These are phyloP conservation scores for Umbelopsis sp. DNA, from an alignment of 192 early-diverging fungal genomes.

Conservation along the genomic window DNA sequence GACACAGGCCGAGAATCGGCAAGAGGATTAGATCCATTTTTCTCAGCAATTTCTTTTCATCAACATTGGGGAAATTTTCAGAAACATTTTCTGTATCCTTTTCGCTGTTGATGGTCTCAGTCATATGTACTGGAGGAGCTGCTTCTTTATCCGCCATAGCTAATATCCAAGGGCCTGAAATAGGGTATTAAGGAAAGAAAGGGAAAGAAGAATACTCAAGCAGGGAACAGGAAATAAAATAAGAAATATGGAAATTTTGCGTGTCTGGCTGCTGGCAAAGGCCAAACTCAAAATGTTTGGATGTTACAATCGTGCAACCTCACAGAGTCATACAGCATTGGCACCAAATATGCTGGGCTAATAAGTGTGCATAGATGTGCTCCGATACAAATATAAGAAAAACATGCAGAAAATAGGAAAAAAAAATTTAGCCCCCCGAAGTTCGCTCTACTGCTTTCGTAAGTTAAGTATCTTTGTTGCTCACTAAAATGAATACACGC, in stretches of 20 bases:
- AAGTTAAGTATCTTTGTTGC: too few relatives aligned
- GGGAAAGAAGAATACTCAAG: neutral
- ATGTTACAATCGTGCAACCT: neutral
- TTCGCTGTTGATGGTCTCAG: neutral
- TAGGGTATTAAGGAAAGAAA: neutral
- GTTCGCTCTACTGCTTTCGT: too few relatives aligned
- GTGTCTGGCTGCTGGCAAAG: neutral
- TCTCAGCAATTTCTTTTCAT: constrained; percentile 18
- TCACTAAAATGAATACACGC: too few relatives aligned
- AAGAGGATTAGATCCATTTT: constrained; percentile 21
- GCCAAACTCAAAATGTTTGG: neutral
- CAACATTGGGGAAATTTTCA: constrained; percentile 13
- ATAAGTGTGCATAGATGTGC: too few relatives aligned
- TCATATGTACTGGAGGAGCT: neutral
- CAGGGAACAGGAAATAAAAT: neutral
- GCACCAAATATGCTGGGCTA: neutral
- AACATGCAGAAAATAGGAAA: neutral
- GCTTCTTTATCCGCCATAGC: neutral
- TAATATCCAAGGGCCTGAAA: neutral
- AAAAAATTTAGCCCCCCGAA: too few relatives aligned
- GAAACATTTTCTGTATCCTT: constrained; percentile 4
- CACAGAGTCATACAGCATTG: constrained; percentile 2
- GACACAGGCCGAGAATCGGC: constrained; percentile 18
- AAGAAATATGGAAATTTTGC: neutral
- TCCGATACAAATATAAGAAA: neutral